Conservation (phyloP, 192 early-diverging fungal genomes). For the Glomus cerebriforme region DNA sequence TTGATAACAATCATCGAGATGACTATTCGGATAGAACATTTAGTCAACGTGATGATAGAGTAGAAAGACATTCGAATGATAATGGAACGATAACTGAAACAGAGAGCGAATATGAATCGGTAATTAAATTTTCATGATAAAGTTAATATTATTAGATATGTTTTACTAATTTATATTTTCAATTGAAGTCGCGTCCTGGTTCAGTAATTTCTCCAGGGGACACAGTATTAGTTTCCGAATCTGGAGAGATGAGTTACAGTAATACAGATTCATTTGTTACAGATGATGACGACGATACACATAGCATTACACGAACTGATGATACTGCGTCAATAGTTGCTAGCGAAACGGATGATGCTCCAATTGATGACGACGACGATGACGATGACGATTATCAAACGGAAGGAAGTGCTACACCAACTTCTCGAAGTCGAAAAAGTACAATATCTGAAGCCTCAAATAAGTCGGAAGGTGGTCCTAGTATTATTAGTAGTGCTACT, state of each 20-base stretch:
- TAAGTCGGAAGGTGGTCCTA: neutral
- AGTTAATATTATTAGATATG: neutral
- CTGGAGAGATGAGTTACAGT: conserved; percentile 16
- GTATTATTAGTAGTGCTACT: neutral
- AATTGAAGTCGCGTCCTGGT: conserved; percentile 6
- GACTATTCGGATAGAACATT: neutral
- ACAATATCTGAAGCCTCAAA: neutral
- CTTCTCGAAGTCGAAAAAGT: conserved; percentile 17
- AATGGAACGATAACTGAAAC: neutral
- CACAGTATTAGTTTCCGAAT: neutral
- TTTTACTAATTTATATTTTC: neutral
- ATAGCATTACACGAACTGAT: neutral
- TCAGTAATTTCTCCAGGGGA: neutral
- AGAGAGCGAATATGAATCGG: conserved; percentile 17
- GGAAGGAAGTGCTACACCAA: conserved; percentile 22
- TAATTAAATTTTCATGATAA: neutral
- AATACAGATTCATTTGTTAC: conserved; percentile 21
- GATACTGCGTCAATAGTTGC: neutral
- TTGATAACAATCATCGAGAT: neutral
- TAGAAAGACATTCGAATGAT: neutral
- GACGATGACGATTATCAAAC: neutral
- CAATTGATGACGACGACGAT: conserved; percentile 2
- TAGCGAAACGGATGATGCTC: neutral
- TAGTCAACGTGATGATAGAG: neutral
- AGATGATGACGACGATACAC: conserved; percentile 19